Percentiles rank a stretch among this genome's conserved stretches.
Conservation (phyloP, 179 eudicot species). For the Pouteria campechiana region DNA sequence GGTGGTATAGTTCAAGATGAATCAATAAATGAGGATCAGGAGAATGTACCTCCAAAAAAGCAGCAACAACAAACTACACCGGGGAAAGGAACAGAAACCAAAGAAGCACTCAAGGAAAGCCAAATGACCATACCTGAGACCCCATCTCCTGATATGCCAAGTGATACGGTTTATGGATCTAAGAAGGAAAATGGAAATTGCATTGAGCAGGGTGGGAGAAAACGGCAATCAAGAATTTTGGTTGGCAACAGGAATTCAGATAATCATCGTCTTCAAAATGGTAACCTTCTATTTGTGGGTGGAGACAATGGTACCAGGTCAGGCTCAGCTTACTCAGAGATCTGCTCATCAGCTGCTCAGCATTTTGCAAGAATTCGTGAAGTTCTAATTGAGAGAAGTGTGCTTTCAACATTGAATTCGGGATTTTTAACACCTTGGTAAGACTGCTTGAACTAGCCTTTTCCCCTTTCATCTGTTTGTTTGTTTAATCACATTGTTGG, state of each 20-base stretch:
- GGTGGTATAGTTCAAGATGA: slow-evolving; percentile 20
- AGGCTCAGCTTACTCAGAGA: slow-evolving; percentile 76
- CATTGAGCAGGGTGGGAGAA: slow-evolving; percentile 70
- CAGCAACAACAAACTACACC: slow-evolving; percentile 65
- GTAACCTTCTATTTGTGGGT: slow-evolving; percentile 29
- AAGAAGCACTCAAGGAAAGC: slow-evolving; percentile 59
- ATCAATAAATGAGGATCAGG: slow-evolving; percentile 47
- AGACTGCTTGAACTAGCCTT: slow-evolving; percentile 4
- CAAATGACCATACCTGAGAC: slow-evolving; percentile 94
- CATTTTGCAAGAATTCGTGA: slow-evolving; percentile 96
- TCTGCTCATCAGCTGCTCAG: slow-evolving; percentile 76
- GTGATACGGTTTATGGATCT: slow-evolving; percentile 43
- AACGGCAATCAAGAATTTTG: slow-evolving; percentile 53
- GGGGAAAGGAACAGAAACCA: slow-evolving; percentile 55
- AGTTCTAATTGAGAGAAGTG: slow-evolving; percentile 83
- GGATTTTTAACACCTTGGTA: slow-evolving; percentile 96
- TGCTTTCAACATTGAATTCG: slow-evolving; percentile 74
- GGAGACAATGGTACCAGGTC: slow-evolving; percentile 41
- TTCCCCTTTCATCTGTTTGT: no score
- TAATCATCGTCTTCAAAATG: slow-evolving; percentile 30
- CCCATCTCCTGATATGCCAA: slow-evolving; percentile 92
- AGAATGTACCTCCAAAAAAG: slow-evolving; percentile 73
- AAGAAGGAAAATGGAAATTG: slow-evolving; percentile 75
- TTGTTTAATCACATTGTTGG: no score
- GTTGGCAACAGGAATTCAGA: slow-evolving; percentile 38